Percentiles rank a stretch among this genome's conserved stretches.
phyloP scores from a whole-genome alignment of 306 rosid genomes.

The Vigna unguiculata region DNA sequence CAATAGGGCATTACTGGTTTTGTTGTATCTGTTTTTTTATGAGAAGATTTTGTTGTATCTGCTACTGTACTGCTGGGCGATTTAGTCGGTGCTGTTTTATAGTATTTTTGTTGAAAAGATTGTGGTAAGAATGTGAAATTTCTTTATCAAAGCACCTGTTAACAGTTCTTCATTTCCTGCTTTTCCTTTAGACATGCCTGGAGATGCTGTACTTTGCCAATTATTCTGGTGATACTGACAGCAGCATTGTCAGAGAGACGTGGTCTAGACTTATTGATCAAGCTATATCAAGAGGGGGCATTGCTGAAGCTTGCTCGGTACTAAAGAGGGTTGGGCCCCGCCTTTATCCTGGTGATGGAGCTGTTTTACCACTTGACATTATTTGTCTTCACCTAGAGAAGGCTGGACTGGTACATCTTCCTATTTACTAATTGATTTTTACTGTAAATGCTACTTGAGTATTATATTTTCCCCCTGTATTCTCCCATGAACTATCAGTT shows the following conservation, averaged over 20 bases:
- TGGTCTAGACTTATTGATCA: constrained; percentile 96
- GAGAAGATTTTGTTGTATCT: constrained; percentile 12
- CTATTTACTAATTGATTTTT: constrained; percentile 9
- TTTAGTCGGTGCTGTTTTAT: constrained; percentile 14
- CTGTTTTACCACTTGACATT: constrained; percentile 77
- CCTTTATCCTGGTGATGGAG: constrained; percentile 93
- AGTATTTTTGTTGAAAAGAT: constrained; percentile 27
- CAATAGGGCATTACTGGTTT: constrained; percentile 11
- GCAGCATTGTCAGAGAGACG: constrained; percentile 84
- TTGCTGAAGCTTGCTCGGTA: constrained; percentile 94
- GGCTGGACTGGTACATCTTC: constrained; percentile 80
- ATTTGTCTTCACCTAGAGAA: constrained; percentile 96
- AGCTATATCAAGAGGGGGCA: constrained; percentile 91
- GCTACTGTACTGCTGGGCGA: constrained; percentile 11
- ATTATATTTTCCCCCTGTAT: background rate
- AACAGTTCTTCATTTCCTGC: constrained; percentile 44
- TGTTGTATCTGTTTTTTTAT: too few relatives aligned
- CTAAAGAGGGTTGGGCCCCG: constrained; percentile 94
- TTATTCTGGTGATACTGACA: constrained; percentile 87
- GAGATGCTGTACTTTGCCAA: constrained; percentile 95
- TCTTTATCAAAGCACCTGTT: constrained; percentile 3
- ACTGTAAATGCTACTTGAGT: constrained; percentile 31
- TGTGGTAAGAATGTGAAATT: background rate
- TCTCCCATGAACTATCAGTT: constrained; percentile 14
- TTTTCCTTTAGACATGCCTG: constrained; percentile 76